Evolutionary conservation across 352 stramenopile species (phyloP).

Genomic region (Pseudoperonospora humuli): DNA sequence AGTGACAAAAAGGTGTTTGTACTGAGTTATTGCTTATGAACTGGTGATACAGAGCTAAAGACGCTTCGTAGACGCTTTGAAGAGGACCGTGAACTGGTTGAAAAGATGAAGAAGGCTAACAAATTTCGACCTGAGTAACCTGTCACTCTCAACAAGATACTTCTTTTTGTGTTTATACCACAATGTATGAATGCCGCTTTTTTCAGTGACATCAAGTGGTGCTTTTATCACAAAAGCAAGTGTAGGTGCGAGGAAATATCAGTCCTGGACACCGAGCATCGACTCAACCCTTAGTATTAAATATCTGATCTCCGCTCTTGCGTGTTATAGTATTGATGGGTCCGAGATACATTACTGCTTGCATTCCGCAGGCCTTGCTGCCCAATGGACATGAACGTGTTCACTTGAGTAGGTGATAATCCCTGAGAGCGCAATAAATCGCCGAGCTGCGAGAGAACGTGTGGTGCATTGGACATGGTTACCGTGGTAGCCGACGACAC

Average conservation of each 20-base stretch:
- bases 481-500: conserved; percentile 22
- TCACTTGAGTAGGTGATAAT: conserved; percentile 32
- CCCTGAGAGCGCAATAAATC: conserved; percentile 42
- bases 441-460: conserved; percentile 39
- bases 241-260: too few relatives aligned
- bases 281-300: too few relatives aligned
- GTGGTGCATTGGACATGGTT: conserved; percentile 33
- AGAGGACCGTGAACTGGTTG: conserved; percentile 65
- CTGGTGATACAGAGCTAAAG: conserved; percentile 53
- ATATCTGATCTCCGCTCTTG: conserved; percentile 61
- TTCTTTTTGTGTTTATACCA: not conserved
- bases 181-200: too few relatives aligned
- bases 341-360: conserved; percentile 3
- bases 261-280: too few relatives aligned
- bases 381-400: conserved; percentile 48
- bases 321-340: conserved; percentile 41
- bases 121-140: conserved; percentile 74
- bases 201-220: too few relatives aligned
- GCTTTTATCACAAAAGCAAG: too few relatives aligned
- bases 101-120: conserved; percentile 79
- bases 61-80: conserved; percentile 77
- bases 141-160: conserved; percentile 1
- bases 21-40: not conserved
- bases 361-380: conserved; percentile 27
- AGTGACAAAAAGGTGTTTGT: not conserved